phyloP scores from a whole-genome alignment of 805 yeast genomes.

The Starmerella potacharoeniae region DNA sequence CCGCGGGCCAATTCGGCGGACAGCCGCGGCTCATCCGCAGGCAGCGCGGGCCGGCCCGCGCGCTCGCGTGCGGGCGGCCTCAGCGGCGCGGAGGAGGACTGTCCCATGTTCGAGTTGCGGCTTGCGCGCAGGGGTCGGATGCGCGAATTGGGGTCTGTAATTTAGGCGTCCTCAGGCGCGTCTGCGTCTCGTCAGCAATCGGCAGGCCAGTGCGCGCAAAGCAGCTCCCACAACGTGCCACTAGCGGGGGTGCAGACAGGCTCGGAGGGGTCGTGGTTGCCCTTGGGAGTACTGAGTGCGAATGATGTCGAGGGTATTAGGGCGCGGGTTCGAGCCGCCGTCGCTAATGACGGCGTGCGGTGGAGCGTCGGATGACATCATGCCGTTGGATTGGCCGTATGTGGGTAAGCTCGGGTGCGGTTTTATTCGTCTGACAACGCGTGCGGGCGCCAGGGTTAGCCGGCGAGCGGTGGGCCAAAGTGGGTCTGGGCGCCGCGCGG shows the following conservation, averaged over 20 bases:
- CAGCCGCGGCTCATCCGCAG: not conserved
- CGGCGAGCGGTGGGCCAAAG: too few relatives aligned
- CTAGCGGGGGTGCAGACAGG: too few relatives aligned
- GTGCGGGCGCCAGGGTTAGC: too few relatives aligned
- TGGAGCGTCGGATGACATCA: not conserved
- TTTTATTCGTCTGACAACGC: too few relatives aligned
- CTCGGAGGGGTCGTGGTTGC: not conserved
- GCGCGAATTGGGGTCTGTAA: not conserved
- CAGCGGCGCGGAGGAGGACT: conserved; percentile 4
- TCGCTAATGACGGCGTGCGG: not conserved
- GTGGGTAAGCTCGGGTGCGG: not conserved
- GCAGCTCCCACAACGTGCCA: too few relatives aligned
- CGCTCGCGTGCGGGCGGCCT: not conserved
- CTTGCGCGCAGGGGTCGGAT: not conserved
- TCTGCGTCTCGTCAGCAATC: not conserved
- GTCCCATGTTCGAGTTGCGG: conserved; percentile 5
- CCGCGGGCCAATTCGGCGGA: too few relatives aligned
- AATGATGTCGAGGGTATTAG: not conserved
- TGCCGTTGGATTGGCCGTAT: not conserved
- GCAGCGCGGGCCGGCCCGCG: not conserved
- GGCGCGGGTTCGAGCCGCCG: not conserved
- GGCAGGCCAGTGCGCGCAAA: too few relatives aligned
- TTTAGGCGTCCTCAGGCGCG: not conserved
- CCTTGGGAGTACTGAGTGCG: not conserved
- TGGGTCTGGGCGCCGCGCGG: too few relatives aligned